Base-by-base conservation (phyloP, 2,329 filamentous ascomycete species). In the Xylariaceae sp. region DNA sequence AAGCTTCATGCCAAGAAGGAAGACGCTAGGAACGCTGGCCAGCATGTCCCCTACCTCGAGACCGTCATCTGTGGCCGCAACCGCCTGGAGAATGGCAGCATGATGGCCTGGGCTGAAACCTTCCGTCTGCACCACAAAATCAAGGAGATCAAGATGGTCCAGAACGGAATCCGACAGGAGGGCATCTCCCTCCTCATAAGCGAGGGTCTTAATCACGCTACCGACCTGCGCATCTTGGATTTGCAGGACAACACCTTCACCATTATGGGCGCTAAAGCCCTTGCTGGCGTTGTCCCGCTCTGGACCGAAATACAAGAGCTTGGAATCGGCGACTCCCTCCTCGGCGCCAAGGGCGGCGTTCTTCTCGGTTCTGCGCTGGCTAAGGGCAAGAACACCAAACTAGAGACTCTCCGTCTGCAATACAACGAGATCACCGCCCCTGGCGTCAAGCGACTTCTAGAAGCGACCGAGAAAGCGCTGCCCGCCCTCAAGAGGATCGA, bases 181-280 rank as follows among this genome's bases (percentile, higher is more conserved):
- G 93, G 93, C 49, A 93, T 97, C 61, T 83, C 83, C 38, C 79
- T 85, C 55, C 74, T 98, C 45, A 73, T 98, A 53, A 83, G 80
- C 49, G 76, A 91, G 42, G 93, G 93, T 51, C 75, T 98, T 42
- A 80, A 76, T 53, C 77, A 88, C 59, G 81, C 88, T 40, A 75
- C 72, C 23, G 72, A 74, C 36, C 76, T 98, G 44, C 75, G 84
- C 63, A 79, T 90, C 12, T 72, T 98, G 42, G 93, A 98, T 71
- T 73, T 98, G 50, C 92, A 98, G 67, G 93, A 98, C 71, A 98
- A 98, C 71, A 97, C 93, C 0, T 97, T 97, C 66, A 97, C 92
- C 8, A 67, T 85, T 32, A 75, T 78, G 52, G 93, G 91, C 20
- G 88, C 88, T 22, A 84, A 76, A 58, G 88, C 89, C 10, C 76